Percentiles rank a stretch among this genome's conserved stretches.
phyloP scores from a whole-genome alignment of 306 rosid species.

The Dicorynia guianensis region DNA sequence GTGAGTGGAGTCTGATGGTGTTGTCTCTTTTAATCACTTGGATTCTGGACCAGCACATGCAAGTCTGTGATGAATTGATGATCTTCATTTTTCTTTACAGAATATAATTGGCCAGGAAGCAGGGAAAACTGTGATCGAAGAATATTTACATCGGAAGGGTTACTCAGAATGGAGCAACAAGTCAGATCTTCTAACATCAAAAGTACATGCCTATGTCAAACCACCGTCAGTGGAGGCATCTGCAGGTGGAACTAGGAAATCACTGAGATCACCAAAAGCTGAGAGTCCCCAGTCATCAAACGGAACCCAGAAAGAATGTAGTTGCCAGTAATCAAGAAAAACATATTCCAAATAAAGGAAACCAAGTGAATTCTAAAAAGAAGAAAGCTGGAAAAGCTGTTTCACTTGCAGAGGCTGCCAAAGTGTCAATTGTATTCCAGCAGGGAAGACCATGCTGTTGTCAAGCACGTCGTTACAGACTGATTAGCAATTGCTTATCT shows the following conservation, averaged over 20 bases:
- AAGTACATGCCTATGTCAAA: constrained; percentile 84
- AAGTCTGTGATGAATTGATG: constrained; percentile 8
- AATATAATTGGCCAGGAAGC: constrained; percentile 86
- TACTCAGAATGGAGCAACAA: constrained; percentile 50
- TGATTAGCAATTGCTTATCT: constrained; percentile 87
- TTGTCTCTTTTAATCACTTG: not conserved
- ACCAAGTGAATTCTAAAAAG: constrained; percentile 76
- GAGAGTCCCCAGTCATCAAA: constrained; percentile 42
- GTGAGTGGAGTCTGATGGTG: constrained; percentile 1
- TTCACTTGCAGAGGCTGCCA: constrained; percentile 92
- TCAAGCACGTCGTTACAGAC: constrained; percentile 83
- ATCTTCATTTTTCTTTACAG: constrained; percentile 51
- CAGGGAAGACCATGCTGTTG: constrained; percentile 91
- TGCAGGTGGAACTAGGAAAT: constrained; percentile 65
- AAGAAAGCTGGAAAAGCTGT: constrained; percentile 81
- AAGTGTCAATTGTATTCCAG: constrained; percentile 88
- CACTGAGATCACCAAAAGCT: constrained; percentile 57
- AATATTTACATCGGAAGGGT: constrained; percentile 73
- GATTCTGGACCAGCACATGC: constrained; percentile 8
- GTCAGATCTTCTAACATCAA: constrained; percentile 53
- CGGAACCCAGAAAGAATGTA: constrained; percentile 52
- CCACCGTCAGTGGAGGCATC: constrained; percentile 70
- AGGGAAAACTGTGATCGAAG: constrained; percentile 82
- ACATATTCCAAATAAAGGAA: constrained; percentile 58
- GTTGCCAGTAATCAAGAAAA: constrained; percentile 48